Percentiles rank a stretch among this genome's conserved stretches.
These are phyloP conservation scores for Xylaria cubensis DNA, from an alignment of 495 filamentous ascomycete genomes.

Conservation along the genomic window DNA sequence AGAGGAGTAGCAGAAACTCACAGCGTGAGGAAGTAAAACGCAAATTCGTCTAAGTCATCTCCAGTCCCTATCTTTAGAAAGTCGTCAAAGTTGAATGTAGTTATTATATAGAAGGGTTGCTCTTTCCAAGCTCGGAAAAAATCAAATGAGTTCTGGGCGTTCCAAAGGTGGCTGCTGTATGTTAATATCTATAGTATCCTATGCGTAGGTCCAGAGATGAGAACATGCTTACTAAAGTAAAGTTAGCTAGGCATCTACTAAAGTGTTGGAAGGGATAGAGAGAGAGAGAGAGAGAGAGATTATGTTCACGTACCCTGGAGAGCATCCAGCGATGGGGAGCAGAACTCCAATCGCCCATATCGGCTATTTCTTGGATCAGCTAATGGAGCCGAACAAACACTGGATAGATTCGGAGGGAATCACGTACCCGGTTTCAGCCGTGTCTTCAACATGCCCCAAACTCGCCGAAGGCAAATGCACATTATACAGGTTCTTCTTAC, in stretches of 20 bases:
- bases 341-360: slow-evolving; percentile 29
- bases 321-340: slow-evolving; percentile 33
- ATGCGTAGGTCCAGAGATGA: neutral
- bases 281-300: neutral
- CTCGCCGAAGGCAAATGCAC: slow-evolving; percentile 24
- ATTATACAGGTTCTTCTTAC: slow-evolving; percentile 37
- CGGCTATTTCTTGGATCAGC: slow-evolving; percentile 7
- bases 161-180: slow-evolving; percentile 31
- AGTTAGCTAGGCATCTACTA: neutral
- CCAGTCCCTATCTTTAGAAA: slow-evolving; percentile 33
- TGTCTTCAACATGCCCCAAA: slow-evolving; percentile 31
- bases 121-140: slow-evolving; percentile 39
- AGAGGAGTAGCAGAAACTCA: slow-evolving; percentile 18
- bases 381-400: neutral
- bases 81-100: slow-evolving; percentile 31
- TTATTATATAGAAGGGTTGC: slow-evolving; percentile 36
- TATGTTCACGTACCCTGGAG: slow-evolving; percentile 24
- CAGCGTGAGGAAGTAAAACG: slow-evolving; percentile 31
- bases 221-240: neutral
- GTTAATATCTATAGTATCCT: neutral
- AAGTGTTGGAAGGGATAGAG: neutral
- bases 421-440: slow-evolving; percentile 5
- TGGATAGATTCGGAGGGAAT: neutral
- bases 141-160: slow-evolving; percentile 33
- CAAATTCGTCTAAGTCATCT: slow-evolving; percentile 39